phyloP scores from a whole-genome alignment of 495 filamentous ascomycete species.

The Glarea lozoyensis region DNA sequence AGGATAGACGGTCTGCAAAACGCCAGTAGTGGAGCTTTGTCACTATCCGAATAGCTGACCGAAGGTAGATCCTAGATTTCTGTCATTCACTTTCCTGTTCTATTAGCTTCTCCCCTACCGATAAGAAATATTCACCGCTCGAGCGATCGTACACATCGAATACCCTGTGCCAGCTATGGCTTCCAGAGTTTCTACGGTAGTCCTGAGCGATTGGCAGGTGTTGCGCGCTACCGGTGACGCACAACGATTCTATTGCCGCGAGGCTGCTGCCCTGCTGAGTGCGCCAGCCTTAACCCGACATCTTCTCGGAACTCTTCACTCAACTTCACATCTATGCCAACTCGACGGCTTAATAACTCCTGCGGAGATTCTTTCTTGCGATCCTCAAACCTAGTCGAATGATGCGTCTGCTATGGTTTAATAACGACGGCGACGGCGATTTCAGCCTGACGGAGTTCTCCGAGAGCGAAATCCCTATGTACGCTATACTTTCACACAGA shows the following conservation, averaged over 20 bases:
- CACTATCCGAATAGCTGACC: constrained; percentile 1
- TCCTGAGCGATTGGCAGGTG: constrained; percentile 8
- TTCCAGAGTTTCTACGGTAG: constrained; percentile 3
- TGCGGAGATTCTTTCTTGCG: constrained; percentile 7
- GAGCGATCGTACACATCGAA: constrained; percentile 3
- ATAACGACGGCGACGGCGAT: constrained; percentile 8
- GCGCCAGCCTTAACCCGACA: constrained; percentile 13
- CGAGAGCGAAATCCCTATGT: constrained; percentile 7
- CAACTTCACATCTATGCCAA: constrained; percentile 11
- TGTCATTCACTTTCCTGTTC: constrained; percentile 8
- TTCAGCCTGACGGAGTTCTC: constrained; percentile 8
- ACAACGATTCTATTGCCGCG: constrained; percentile 9
- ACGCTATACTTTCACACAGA: constrained; percentile 24
- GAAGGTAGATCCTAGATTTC: constrained; percentile 4
- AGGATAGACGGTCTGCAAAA: constrained; percentile 2
- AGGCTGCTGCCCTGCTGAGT: constrained; percentile 16
- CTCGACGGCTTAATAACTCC: constrained; percentile 8
- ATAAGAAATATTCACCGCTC: constrained; percentile 10
- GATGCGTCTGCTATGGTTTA: constrained; percentile 7
- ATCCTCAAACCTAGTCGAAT: constrained; percentile 12
- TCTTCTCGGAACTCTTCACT: constrained; percentile 6
- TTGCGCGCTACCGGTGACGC: constrained; percentile 12
- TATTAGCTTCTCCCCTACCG: constrained; percentile 6
- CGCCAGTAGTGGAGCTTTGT: neutral
- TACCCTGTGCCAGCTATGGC: constrained; percentile 6